Base-by-base conservation (phyloP, 129 eudicot species). In the Cynara cardunculus region DNA sequence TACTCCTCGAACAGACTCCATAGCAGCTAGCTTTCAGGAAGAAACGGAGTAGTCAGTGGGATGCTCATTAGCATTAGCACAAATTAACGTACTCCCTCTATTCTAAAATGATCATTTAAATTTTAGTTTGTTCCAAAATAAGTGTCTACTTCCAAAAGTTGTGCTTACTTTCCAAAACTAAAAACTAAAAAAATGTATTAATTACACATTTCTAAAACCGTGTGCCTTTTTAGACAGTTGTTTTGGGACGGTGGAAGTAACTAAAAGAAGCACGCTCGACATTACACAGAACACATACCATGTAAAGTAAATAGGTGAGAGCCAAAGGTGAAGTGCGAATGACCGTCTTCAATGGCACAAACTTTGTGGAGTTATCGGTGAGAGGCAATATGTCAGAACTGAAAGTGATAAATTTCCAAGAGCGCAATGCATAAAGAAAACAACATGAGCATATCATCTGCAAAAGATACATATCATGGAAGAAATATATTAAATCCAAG, bases 1-100 rank as follows among this genome's bases (percentile, higher is more conserved):
- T 76, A 95, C 97, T 44, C 97, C 97, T 69, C 97, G 89, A 72
- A 95, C 93, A 84, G 97, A 88, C 93, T 92, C 99, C 99, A 95
- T 95, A 27, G 93, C 83, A 73, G 85, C 97, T 90, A 95, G 79
- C 99, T 95, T 90, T 89, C 89, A 80, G 73, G 72, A 81, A 83
- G 73, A 87, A 85, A 69, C 69, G 41, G 30, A 69, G 24, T 66
- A 32, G 66, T 24, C n/a, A 19, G 77, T 49, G 37, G 8, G 65
- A 56, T n/a, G n/a, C n/a, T n/a, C n/a, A n/a, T n/a, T n/a, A n/a
- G n/a, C n/a, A n/a, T n/a, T n/a, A n/a, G 65, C 24, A 56, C 24
- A 56, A 56, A 18, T 56, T 56, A n/a, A 18, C 6, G 9, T 56
- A 8, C 8, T n/a, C 24, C 65, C 10, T 56, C 9, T n/a, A n/a